phyloP scores from a whole-genome alignment of 2,329 filamentous ascomycete genomes.

The Fusarium sublunatum region DNA sequence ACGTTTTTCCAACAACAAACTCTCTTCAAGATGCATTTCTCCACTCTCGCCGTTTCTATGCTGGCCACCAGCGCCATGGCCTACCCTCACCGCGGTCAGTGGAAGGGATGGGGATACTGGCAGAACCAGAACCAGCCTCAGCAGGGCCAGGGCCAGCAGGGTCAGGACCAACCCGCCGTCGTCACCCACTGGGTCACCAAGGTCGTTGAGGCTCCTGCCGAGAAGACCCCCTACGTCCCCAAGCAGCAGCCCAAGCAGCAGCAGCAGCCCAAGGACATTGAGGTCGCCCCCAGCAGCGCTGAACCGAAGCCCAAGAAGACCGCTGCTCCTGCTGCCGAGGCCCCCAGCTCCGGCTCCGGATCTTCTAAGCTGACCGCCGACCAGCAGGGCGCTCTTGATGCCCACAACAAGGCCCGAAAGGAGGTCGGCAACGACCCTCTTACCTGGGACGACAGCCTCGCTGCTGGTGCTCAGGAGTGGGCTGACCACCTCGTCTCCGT shows the following conservation, averaged over 20 bases:
- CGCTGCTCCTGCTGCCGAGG: conserved; percentile 1
- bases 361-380: conserved; percentile 33
- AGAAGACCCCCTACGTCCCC: conserved; percentile 7
- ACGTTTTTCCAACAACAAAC: conserved; percentile 25
- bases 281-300: neutral
- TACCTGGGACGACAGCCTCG: conserved; percentile 40
- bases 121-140: neutral
- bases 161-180: too few species aligned
- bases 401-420: conserved; percentile 42
- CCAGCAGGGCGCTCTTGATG: conserved; percentile 40
- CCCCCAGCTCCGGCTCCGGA: conserved; percentile 13
- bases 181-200: conserved; percentile 33
- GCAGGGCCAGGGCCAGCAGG: conserved; percentile 8
- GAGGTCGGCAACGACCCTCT: conserved; percentile 36
- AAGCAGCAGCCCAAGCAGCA: neutral
- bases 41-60: conserved; percentile 24
- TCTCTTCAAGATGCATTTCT: conserved; percentile 40
- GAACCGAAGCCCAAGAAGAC: neutral
- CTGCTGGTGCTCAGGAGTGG: conserved; percentile 41
- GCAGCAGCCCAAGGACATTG: neutral
- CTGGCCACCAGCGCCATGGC: conserved; percentile 39
- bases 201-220: conserved; percentile 11
- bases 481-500: conserved; percentile 37
- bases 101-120: neutral
- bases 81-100: conserved; percentile 10